These are phyloP conservation scores for Casaregolazyma lundiana DNA, from an alignment of 1,139 yeast species.

Conservation along the genomic window DNA sequence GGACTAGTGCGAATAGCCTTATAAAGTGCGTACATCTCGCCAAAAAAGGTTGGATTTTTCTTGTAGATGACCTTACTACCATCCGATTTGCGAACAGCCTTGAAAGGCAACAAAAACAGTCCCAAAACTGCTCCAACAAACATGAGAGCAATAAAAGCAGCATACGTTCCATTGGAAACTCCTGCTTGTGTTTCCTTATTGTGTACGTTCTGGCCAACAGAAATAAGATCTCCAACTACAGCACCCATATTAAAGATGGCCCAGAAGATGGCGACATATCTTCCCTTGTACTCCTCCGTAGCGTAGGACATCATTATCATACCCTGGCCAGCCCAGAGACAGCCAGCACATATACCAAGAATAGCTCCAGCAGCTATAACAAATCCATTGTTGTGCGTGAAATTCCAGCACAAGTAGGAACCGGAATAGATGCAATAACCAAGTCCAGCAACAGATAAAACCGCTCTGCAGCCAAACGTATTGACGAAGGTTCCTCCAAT, in stretches of 20 bases:
- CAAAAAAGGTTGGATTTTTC: slow-evolving; percentile 44
- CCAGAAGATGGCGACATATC: slow-evolving; percentile 54
- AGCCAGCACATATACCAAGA: slow-evolving; percentile 54
- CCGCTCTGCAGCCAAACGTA: slow-evolving; percentile 45
- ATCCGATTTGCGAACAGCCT: slow-evolving; percentile 48
- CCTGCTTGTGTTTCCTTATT: slow-evolving; percentile 33
- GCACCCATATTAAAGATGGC: slow-evolving; percentile 61
- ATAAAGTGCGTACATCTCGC: slow-evolving; percentile 42
- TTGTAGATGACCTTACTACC: slow-evolving; percentile 46
- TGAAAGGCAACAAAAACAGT: slow-evolving; percentile 45
- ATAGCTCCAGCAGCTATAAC: slow-evolving; percentile 57
- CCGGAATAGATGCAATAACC: slow-evolving; percentile 56
- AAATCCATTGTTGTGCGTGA: slow-evolving; percentile 48
- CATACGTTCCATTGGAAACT: slow-evolving; percentile 52
- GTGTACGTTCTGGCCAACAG: slow-evolving; percentile 21
- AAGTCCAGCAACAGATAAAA: slow-evolving; percentile 50
- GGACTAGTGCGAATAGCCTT: slow-evolving; percentile 43
- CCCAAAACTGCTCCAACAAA: slow-evolving; percentile 45
- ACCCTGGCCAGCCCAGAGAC: slow-evolving; percentile 61
- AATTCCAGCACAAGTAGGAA: slow-evolving; percentile 46
- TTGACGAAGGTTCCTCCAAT: slow-evolving; percentile 59
- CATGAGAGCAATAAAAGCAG: slow-evolving; percentile 55
- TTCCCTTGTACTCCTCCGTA: slow-evolving; percentile 51
- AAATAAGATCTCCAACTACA: slow-evolving; percentile 36
- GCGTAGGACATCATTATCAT: slow-evolving; percentile 55